Evolutionary conservation across 2,329 filamentous ascomycete species (phyloP).

Genomic region (Rhinocladiella mackenziei): DNA sequence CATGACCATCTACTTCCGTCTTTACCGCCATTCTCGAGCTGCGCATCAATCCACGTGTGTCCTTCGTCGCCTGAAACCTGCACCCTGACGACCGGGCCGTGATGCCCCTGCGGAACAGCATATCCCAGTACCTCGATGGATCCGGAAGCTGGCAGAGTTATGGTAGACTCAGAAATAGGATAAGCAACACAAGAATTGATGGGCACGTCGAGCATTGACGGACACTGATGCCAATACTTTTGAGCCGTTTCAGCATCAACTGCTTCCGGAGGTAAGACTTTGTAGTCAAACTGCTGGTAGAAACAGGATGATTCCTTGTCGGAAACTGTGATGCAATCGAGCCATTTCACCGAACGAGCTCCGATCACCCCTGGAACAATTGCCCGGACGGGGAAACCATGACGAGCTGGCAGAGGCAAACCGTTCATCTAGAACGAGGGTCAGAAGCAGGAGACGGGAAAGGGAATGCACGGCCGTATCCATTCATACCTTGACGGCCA

Average conservation of each 20-base stretch:
- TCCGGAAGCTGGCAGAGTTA: conserved; percentile 40
- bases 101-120: conserved; percentile 51
- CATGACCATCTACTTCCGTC: conserved; percentile 50
- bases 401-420: conserved; percentile 44
- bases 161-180: conserved; percentile 44
- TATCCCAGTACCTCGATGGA: conserved; percentile 52
- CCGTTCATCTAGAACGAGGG: conserved; percentile 46
- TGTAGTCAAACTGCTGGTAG: conserved; percentile 59
- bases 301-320: conserved; percentile 50
- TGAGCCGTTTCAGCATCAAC: conserved; percentile 48
- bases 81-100: conserved; percentile 52
- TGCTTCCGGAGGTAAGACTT: conserved; percentile 53
- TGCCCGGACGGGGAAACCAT: conserved; percentile 52
- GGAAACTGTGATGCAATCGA: conserved; percentile 52
- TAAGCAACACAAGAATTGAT: conserved; percentile 54
- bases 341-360: conserved; percentile 55
- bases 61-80: conserved; percentile 52
- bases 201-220: conserved; percentile 53
- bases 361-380: conserved; percentile 53
- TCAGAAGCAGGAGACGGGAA: conserved; percentile 3
- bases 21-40: conserved; percentile 33
- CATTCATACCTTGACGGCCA: conserved; percentile 45
- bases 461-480: neutral
- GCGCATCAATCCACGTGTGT: conserved; percentile 48
- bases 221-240: conserved; percentile 49